Evolutionary conservation across 2,329 filamentous ascomycete genomes (phyloP).

Genomic region (Diaporthe caulivora): DNA sequence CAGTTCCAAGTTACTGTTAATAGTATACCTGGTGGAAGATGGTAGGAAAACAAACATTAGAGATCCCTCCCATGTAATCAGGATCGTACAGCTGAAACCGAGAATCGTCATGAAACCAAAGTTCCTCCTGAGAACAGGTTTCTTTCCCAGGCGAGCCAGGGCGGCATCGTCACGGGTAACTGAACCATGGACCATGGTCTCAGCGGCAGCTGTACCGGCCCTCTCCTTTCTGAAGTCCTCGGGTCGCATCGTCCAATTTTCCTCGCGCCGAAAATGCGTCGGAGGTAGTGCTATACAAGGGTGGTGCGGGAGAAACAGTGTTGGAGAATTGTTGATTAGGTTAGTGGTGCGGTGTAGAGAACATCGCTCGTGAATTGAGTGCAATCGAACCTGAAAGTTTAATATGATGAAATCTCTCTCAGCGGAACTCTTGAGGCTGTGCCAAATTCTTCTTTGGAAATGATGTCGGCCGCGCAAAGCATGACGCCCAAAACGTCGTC

Average conservation of each 20-base stretch:
- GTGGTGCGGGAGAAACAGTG: too few species aligned
- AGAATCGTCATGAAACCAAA: conserved; percentile 33
- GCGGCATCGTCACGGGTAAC: conserved; percentile 3
- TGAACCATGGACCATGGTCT: neutral
- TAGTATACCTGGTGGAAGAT: too few species aligned
- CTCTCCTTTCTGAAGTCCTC: neutral
- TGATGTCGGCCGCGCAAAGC: neutral
- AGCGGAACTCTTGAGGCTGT: too few species aligned
- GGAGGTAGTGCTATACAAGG: too few species aligned
- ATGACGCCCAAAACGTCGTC: neutral
- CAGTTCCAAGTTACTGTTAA: neutral
- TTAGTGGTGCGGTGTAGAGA: neutral
- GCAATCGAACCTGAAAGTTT: too few species aligned
- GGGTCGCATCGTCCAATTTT: neutral
- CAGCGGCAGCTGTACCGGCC: neutral
- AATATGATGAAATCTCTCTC: too few species aligned
- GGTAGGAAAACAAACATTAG: conserved; percentile 38
- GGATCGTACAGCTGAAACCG: conserved; percentile 14
- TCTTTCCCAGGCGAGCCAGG: conserved; percentile 28
- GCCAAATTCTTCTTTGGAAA: neutral
- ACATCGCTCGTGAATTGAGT: too few species aligned
- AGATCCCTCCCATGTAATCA: conserved; percentile 33
- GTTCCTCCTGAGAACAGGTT: conserved; percentile 25
- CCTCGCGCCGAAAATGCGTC: too few species aligned
- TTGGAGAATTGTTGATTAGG: neutral